Evolutionary conservation across 2,329 filamentous ascomycete species (phyloP), one percentile per base, ranked within the genome.

Genomic region (Onygenales sp.): DNA sequence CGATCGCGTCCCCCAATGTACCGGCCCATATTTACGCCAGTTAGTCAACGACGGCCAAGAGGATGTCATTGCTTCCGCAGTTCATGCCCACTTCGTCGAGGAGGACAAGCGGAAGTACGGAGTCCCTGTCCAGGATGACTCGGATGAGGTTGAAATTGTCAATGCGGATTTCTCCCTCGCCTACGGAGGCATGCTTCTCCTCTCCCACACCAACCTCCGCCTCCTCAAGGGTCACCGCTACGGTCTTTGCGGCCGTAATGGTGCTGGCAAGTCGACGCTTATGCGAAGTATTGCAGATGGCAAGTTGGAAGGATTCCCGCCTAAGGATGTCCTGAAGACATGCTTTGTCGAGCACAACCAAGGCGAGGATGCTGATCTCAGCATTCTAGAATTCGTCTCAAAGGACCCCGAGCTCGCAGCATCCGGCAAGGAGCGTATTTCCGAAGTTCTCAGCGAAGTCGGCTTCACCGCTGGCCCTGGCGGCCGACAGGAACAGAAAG

Each of bases 291-390:
- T 98, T 64, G 88, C 93, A 49, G 86, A 86, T 55, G 92, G 91
- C 66, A 98, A 98, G 78, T 81, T 98, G 3, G 93, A 98, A 72
- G 93, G 93, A 7, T 98, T 98, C 75, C 93, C 93, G 39, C 78
- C 89, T 13, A 90, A 93, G 68, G 90, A 96, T 59, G 86, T 91
- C 55, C 84, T 98, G 63, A 87, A 88, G 63, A 97, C 92, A 9
- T 97, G 92, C 74, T 98, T 97, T 66, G 93, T 98, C 43, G 93
- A 98, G 77, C 93, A 98, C 77, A 97, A 97, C 75, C 92, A 98
- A 74, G 93, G 93, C 53, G 93, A 97, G 71, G 92, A 96, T 72
- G 92, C 93, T 37, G 91, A 97, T 58, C 86, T 97, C 56, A 96
- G 85, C 73, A 97, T 98, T 65, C 78, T 97, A 14, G 87, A 97